Percentiles rank a stretch among this genome's conserved stretches.
Evolutionary conservation across 805 yeast genomes (phyloP).

Genomic region (Metschnikowia dekortorum): DNA sequence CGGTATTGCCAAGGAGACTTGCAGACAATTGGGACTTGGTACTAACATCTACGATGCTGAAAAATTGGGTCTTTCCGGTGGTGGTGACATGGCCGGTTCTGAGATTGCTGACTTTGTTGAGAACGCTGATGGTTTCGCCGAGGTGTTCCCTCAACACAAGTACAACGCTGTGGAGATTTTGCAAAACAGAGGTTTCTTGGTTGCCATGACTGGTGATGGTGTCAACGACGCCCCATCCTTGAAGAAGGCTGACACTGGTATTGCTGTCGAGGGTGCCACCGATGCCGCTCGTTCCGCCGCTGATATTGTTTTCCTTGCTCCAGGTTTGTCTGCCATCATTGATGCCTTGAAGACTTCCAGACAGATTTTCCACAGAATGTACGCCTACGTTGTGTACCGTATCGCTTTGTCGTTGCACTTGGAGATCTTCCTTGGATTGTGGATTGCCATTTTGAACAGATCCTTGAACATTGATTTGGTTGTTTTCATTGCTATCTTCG

Average conservation of each 20-base stretch:
- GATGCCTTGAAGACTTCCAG: constrained; percentile 90
- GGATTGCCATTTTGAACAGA: constrained; percentile 91
- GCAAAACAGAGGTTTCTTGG: constrained; percentile 94
- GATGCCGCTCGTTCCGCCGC: constrained; percentile 98
- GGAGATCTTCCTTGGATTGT: constrained; percentile 90
- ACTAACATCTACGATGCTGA: constrained; percentile 96
- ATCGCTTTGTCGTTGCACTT: constrained; percentile 92
- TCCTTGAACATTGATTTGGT: constrained; percentile 85
- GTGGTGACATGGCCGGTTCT: constrained; percentile 94
- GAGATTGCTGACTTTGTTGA: constrained; percentile 96
- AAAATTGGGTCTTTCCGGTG: constrained; percentile 89
- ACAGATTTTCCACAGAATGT: constrained; percentile 98
- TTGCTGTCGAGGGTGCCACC: constrained; percentile 97
- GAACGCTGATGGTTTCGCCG: constrained; percentile 97
- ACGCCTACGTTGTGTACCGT: constrained; percentile 96
- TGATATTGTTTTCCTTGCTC: constrained; percentile 89
- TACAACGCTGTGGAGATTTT: constrained; percentile 92
- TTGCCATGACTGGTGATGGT: constrained; percentile 99
- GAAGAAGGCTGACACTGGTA: constrained; percentile 86
- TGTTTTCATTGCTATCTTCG: constrained; percentile 95
- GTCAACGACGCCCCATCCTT: constrained; percentile 97
- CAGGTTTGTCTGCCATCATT: constrained; percentile 92
- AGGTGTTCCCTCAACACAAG: constrained; percentile 97
- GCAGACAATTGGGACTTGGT: constrained; percentile 96
- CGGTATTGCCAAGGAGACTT: constrained; percentile 97